These are phyloP conservation scores for Podospora conica DNA, from an alignment of 495 filamentous ascomycete genomes.

Conservation along the genomic window DNA sequence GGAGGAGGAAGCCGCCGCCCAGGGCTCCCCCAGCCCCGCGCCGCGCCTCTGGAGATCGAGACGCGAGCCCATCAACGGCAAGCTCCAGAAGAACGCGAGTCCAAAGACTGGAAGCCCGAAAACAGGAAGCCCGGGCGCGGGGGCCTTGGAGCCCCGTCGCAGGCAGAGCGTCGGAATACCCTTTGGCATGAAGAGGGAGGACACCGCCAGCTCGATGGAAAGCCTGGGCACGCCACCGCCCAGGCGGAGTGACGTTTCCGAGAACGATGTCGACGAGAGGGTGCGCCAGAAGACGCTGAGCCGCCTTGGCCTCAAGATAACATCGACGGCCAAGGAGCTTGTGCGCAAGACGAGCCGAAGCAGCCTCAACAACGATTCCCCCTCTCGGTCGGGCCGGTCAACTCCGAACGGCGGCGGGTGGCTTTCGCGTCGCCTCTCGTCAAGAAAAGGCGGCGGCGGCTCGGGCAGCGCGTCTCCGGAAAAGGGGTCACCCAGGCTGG, in stretches of 20 bases:
- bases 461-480: not conserved
- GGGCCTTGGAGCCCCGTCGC: conserved; percentile 3
- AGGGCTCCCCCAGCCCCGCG: conserved; percentile 44
- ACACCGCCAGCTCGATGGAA: conserved; percentile 10
- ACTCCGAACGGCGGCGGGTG: conserved; percentile 14
- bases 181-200: conserved; percentile 2
- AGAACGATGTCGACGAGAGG: conserved; percentile 28
- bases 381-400: conserved; percentile 7
- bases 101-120: conserved; percentile 17
- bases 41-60: conserved; percentile 33
- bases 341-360: conserved; percentile 32
- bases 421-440: conserved; percentile 22
- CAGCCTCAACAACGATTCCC: conserved; percentile 21
- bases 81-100: conserved; percentile 21
- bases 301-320: conserved; percentile 24
- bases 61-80: conserved; percentile 22
- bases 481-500: conserved; percentile 4
- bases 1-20: conserved; percentile 34
- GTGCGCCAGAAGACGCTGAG: conserved; percentile 19
- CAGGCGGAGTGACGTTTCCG: conserved; percentile 21
- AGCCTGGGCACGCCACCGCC: conserved; percentile 10
- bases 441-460: conserved; percentile 14
- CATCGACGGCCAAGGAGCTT: conserved; percentile 30
- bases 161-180: not conserved
- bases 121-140: conserved; percentile 3